A percentile compares a stretch with the other conserved stretches of the same genome.
These are phyloP conservation scores for Solanum paucissectum DNA, from an alignment of 257 asterid species.

Conservation along the genomic window DNA sequence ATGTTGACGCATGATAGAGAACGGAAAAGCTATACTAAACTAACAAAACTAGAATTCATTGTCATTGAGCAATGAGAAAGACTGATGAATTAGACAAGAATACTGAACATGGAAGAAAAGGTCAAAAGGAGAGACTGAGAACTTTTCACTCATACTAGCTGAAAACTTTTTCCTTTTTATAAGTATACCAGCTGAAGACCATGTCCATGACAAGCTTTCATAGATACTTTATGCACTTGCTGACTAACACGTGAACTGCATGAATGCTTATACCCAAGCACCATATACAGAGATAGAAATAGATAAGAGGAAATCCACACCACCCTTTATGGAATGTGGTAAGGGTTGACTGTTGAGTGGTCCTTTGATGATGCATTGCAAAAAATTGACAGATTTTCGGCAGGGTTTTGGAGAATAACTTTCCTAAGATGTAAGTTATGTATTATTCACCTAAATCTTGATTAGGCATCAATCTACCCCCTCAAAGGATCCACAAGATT, in stretches of 20 bases:
- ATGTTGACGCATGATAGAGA: background rate
- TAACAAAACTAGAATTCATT: background rate
- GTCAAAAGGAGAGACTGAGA: background rate
- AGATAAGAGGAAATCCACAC: background rate
- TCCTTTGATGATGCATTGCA: background rate
- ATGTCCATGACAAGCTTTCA: background rate
- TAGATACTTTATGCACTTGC: background rate
- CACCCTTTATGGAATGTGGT: background rate
- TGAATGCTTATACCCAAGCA: background rate
- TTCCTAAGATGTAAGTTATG: background rate
- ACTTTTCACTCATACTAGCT: background rate
- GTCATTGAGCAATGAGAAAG: background rate
- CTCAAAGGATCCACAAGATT: background rate
- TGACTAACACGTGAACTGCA: background rate
- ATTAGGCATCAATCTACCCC: background rate
- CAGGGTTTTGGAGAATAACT: background rate
- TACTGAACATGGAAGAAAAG: background rate
- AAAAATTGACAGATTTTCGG: background rate
- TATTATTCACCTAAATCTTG: background rate
- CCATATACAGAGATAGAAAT: background rate
- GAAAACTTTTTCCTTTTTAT: background rate
- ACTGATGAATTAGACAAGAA: background rate
- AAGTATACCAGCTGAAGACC: background rate
- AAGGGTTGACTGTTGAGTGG: background rate
- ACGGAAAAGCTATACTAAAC: background rate